Conservation (phyloP, 306 rosid species). For the Sesbania bispinosa region DNA sequence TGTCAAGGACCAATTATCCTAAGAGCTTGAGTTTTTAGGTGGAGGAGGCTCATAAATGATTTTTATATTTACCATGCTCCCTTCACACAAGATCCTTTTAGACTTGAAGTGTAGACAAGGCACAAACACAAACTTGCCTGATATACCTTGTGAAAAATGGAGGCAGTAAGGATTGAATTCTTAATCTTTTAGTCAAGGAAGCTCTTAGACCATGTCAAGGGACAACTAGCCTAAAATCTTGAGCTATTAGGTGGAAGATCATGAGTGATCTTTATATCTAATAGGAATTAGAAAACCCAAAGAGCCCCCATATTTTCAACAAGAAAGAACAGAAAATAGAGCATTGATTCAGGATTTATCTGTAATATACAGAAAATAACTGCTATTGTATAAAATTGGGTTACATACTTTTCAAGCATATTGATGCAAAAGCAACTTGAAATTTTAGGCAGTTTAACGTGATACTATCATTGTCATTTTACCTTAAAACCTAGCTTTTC, state of each 20-base stretch:
- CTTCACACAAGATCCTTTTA: background rate
- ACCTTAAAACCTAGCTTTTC: slow-evolving; percentile 82
- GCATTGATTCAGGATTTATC: background rate
- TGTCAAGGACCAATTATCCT: background rate
- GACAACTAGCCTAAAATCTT: background rate
- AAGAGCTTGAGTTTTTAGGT: background rate
- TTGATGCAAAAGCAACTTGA: slow-evolving; percentile 4
- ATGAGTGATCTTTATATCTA: background rate
- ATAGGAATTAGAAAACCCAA: background rate
- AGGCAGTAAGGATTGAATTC: background rate
- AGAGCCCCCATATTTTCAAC: background rate
- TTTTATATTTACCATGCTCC: background rate
- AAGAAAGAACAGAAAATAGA: background rate
- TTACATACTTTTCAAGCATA: background rate
- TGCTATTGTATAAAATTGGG: background rate
- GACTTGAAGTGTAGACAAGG: background rate
- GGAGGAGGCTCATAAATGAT: background rate
- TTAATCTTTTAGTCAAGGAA: too few species aligned
- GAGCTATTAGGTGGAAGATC: background rate
- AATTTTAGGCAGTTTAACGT: background rate
- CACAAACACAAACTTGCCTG: too few species aligned
- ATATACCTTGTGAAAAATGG: background rate
- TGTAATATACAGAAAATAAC: background rate
- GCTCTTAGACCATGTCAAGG: background rate
- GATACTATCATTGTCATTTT: slow-evolving; percentile 1